Conservation (phyloP, 2,329 filamentous ascomycete genomes). For the Xylariaceae sp. region DNA sequence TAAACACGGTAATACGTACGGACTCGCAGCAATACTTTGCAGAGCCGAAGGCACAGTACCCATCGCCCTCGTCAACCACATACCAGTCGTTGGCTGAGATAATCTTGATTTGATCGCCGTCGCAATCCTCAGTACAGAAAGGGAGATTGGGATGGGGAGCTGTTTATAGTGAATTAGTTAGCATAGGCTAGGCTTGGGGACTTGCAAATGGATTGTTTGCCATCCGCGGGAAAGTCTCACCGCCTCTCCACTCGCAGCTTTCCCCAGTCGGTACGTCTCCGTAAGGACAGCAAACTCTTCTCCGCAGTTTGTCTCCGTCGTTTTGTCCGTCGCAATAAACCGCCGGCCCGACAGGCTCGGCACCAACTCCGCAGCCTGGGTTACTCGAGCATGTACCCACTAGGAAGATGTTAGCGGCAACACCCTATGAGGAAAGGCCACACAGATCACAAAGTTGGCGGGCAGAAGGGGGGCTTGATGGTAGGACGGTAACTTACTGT, state of each 20-base stretch:
- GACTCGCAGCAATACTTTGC: conserved; percentile 1
- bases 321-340: background rate
- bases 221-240: too few relatives aligned
- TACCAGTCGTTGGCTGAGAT: conserved; percentile 1
- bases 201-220: too few relatives aligned
- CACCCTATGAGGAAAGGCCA: background rate
- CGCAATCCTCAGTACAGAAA: background rate
- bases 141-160: background rate
- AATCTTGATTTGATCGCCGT: background rate
- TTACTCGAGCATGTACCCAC: conserved; percentile 2
- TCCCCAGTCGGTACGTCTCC: background rate
- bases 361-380: conserved; percentile 1
- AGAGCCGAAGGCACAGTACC: background rate
- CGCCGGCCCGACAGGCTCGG: background rate
- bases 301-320: background rate
- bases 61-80: background rate
- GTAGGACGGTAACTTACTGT: too few relatives aligned
- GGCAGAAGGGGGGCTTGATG: too few relatives aligned
- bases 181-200: too few relatives aligned
- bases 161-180: too few relatives aligned
- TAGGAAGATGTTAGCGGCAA: background rate
- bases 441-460: too few relatives aligned
- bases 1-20: background rate
- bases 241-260: background rate
- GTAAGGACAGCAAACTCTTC: conserved; percentile 2